A percentile compares a stretch with the other conserved stretches of the same genome.
These are phyloP conservation scores for Trichoderma semiorbis DNA, from an alignment of 2,329 filamentous ascomycete genomes.

Conservation along the genomic window DNA sequence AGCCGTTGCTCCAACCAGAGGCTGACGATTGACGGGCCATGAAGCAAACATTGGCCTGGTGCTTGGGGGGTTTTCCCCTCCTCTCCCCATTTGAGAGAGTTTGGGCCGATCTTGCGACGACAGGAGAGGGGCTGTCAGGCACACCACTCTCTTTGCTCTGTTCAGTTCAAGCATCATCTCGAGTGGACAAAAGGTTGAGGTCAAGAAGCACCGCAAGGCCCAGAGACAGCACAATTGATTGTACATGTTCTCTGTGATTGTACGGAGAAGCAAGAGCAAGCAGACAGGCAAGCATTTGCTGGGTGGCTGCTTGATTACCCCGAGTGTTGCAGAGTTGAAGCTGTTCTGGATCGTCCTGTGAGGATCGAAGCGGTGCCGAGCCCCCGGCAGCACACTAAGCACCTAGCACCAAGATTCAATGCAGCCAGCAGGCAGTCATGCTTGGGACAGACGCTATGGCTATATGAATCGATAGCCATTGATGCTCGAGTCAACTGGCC, in stretches of 20 bases:
- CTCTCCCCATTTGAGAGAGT: slow-evolving; percentile 10
- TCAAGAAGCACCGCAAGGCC: not conserved
- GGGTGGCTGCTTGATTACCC: not conserved
- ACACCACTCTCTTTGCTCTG: not conserved
- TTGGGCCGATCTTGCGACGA: slow-evolving; percentile 12
- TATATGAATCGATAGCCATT: slow-evolving; percentile 2
- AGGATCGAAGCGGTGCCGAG: slow-evolving; percentile 14
- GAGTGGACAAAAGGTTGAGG: not conserved
- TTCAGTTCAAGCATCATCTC: not conserved
- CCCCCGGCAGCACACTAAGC: slow-evolving; percentile 14
- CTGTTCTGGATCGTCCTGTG: slow-evolving; percentile 6
- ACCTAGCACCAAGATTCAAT: not conserved
- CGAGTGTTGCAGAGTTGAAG: not conserved
- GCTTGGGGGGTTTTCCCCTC: not conserved
- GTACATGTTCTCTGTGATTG: not conserved
- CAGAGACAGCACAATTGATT: not conserved
- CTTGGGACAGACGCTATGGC: not conserved
- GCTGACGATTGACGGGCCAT: not conserved
- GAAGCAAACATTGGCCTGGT: slow-evolving; percentile 7
- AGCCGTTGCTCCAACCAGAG: not conserved
- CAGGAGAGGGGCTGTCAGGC: slow-evolving; percentile 13
- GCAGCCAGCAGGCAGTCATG: slow-evolving; percentile 10
- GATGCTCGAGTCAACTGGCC: not conserved
- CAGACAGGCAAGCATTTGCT: not conserved
- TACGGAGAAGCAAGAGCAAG: not conserved